These are phyloP conservation scores for Theileria equi DNA, from an alignment of 169 alveolate species.

Conservation along the genomic window DNA sequence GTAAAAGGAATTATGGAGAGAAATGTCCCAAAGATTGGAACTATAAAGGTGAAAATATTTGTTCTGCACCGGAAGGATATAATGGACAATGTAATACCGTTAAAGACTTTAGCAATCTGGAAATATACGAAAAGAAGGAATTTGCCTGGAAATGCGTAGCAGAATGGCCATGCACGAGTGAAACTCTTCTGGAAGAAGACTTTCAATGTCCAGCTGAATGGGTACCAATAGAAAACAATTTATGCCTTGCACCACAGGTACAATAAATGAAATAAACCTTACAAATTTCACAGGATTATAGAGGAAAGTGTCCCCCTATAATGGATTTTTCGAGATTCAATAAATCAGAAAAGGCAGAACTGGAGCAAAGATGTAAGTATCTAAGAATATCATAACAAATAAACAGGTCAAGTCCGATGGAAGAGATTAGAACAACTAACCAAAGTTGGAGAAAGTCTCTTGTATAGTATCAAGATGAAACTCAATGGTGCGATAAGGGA, in stretches of 20 bases:
- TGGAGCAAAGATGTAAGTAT: conserved; percentile 59
- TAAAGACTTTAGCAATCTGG: conserved; percentile 26
- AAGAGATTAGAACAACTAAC: not conserved
- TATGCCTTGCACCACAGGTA: conserved; percentile 75
- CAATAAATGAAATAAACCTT: not conserved
- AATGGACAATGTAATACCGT: conserved; percentile 35
- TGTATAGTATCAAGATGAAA: not conserved
- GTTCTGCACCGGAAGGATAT: conserved; percentile 54
- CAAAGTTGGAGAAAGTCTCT: not conserved
- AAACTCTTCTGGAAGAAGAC: conserved; percentile 12
- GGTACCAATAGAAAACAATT: conserved; percentile 44
- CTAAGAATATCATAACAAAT: not conserved
- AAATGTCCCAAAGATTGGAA: conserved; percentile 55
- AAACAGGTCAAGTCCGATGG: conserved; percentile 10
- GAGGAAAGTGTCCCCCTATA: conserved; percentile 73
- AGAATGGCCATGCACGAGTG: conserved; percentile 72
- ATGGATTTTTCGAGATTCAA: conserved; percentile 58
- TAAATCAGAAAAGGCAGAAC: conserved; percentile 33
- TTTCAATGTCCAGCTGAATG: conserved; percentile 66
- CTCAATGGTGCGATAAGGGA: conserved; percentile 44
- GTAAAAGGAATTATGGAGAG: conserved; percentile 40
- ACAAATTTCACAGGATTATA: conserved; percentile 42
- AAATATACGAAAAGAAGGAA: conserved; percentile 19
- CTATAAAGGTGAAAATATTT: not conserved
- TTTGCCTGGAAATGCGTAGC: conserved; percentile 64